A percentile compares a stretch with the other conserved stretches of the same genome.
phyloP scores from a whole-genome alignment of 2,329 filamentous ascomycete species.

The Colletotrichum tropicicola region DNA sequence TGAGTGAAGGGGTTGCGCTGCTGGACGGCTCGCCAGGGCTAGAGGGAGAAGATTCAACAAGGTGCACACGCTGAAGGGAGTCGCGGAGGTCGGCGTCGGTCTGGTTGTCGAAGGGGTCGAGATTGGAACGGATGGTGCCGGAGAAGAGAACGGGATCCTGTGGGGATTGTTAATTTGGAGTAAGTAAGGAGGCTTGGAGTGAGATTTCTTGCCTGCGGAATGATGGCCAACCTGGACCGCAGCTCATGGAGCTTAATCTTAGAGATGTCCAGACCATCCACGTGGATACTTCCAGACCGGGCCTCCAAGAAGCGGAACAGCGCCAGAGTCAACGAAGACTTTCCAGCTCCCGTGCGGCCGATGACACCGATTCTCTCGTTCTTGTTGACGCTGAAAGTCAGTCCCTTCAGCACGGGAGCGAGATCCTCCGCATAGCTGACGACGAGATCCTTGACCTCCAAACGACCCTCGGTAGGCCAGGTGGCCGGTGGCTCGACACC shows the following conservation, averaged over 20 bases:
- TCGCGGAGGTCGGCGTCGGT: slow-evolving; percentile 75
- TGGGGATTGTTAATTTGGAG: slow-evolving; percentile 24
- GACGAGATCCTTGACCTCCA: slow-evolving; percentile 78
- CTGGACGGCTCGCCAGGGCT: slow-evolving; percentile 50
- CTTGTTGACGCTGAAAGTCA: slow-evolving; percentile 72
- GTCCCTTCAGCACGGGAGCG: slow-evolving; percentile 73
- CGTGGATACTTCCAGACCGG: slow-evolving; percentile 69
- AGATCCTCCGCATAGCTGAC: slow-evolving; percentile 78
- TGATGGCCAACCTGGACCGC: slow-evolving; percentile 79
- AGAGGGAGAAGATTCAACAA: slow-evolving; percentile 56
- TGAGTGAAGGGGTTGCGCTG: slow-evolving; percentile 37
- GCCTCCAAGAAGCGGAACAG: slow-evolving; percentile 82
- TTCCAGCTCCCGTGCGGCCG: slow-evolving; percentile 81
- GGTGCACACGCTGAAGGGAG: slow-evolving; percentile 75
- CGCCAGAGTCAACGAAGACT: slow-evolving; percentile 78
- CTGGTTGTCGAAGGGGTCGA: slow-evolving; percentile 80
- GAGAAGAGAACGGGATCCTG: slow-evolving; percentile 84
- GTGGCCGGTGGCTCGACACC: slow-evolving; percentile 71
- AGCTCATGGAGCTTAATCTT: slow-evolving; percentile 76
- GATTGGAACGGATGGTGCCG: slow-evolving; percentile 78
- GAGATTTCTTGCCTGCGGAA: slow-evolving; percentile 63
- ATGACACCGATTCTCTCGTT: slow-evolving; percentile 81
- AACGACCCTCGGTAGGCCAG: slow-evolving; percentile 78
- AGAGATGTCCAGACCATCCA: slow-evolving; percentile 80
- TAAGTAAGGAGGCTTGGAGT: background rate